phyloP scores from a whole-genome alignment of 2,329 filamentous ascomycete species.

The Xylariaceae sp. region DNA sequence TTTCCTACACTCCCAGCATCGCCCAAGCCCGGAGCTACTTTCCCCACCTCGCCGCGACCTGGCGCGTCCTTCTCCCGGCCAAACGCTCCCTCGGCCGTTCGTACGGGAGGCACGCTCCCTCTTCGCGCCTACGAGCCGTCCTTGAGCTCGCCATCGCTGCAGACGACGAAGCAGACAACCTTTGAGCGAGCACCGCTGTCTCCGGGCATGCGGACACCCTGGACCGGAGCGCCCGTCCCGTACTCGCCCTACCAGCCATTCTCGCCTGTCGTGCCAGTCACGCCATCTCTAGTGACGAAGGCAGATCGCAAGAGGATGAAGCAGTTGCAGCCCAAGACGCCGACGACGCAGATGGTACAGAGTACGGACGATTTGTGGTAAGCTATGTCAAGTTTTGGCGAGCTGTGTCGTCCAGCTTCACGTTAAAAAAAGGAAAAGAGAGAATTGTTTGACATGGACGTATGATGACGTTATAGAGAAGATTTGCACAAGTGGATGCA shows the following conservation, averaged over 20 bases:
- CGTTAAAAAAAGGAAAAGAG: too few species aligned
- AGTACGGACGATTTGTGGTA: conserved; percentile 61
- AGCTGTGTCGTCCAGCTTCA: too few species aligned
- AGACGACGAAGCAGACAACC: conserved; percentile 58
- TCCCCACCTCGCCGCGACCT: conserved; percentile 43
- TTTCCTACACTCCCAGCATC: conserved; percentile 34
- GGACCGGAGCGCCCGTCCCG: conserved; percentile 56
- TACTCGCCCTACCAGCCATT: conserved; percentile 78
- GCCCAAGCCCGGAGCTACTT: conserved; percentile 31
- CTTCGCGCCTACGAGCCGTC: conserved; percentile 58
- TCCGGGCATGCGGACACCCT: conserved; percentile 55
- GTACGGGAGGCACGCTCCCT: conserved; percentile 52
- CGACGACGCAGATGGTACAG: conserved; percentile 56
- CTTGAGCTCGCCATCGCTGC: conserved; percentile 44
- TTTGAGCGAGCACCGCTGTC: conserved; percentile 56
- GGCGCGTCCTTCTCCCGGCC: conserved; percentile 44
- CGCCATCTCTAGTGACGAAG: conserved; percentile 66
- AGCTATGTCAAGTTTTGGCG: background rate
- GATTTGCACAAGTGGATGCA: conserved; percentile 3
- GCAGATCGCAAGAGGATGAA: conserved; percentile 65
- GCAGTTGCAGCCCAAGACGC: conserved; percentile 58
- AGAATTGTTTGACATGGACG: too few species aligned
- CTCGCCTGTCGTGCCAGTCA: conserved; percentile 69
- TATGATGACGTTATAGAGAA: conserved; percentile 12
- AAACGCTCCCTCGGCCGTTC: conserved; percentile 49